phyloP scores from a whole-genome alignment of 2,329 filamentous ascomycete species.

The Trichoderma citrinoviride region DNA sequence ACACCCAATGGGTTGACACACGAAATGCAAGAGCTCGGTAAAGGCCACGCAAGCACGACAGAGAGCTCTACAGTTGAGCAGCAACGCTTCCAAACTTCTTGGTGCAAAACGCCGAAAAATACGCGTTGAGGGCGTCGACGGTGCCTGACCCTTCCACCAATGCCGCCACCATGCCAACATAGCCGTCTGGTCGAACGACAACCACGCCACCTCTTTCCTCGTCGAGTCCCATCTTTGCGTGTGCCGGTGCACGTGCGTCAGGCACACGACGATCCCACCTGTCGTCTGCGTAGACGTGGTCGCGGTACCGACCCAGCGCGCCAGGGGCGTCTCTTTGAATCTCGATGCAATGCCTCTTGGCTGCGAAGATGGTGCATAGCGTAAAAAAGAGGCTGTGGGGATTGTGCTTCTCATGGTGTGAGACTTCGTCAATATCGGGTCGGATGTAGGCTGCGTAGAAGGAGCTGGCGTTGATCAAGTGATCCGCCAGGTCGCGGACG shows the following conservation, averaged over 20 bases:
- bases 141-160: slow-evolving; percentile 76
- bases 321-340: slow-evolving; percentile 68
- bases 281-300: slow-evolving; percentile 86
- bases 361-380: slow-evolving; percentile 71
- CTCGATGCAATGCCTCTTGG: slow-evolving; percentile 65
- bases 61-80: slow-evolving; percentile 29
- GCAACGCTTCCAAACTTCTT: slow-evolving; percentile 50
- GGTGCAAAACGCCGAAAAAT: slow-evolving; percentile 71
- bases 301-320: slow-evolving; percentile 69
- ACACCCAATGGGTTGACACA: background rate
- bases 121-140: slow-evolving; percentile 76
- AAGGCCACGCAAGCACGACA: background rate
- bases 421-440: slow-evolving; percentile 59
- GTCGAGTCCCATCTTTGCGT: slow-evolving; percentile 82
- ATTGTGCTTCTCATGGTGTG: slow-evolving; percentile 77
- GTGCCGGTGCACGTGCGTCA: slow-evolving; percentile 68
- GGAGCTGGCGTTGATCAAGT: slow-evolving; percentile 62
- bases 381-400: slow-evolving; percentile 83
- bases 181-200: slow-evolving; percentile 82
- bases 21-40: too few relatives aligned
- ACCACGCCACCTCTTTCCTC: slow-evolving; percentile 73
- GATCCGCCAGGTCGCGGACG: slow-evolving; percentile 65
- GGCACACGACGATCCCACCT: slow-evolving; percentile 69
- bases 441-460: slow-evolving; percentile 70
- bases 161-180: slow-evolving; percentile 73